Evolutionary conservation across 805 yeast genomes (phyloP), one percentile per base, ranked within the genome.

Genomic region (Wickerhamiella cacticola): DNA sequence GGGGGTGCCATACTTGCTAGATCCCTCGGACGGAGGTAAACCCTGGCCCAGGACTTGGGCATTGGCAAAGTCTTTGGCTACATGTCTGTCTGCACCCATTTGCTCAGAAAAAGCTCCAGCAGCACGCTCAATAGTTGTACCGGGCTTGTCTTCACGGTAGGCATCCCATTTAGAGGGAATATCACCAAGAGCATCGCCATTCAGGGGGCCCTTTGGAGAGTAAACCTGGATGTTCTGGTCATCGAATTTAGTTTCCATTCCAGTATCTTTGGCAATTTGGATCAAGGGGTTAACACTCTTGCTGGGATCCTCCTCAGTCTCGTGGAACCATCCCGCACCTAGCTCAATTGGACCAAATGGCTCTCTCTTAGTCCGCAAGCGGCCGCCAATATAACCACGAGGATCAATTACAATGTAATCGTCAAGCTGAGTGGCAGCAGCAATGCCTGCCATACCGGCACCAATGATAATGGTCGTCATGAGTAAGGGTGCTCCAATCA

Each of bases 381-480:
- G 57, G 16, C 66, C 66, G 15, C 66, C 66, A 18, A 57, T 33
- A 8, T 65, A 57, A 41, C 54, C 59, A n/a, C 65, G 51, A 23
- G 63, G 65, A 42, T 62, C 66, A 13, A 56, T 48, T 6, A 62
- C 44, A 3, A 61, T 39, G 25, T 60, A 55, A 33, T 52, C 51
- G 3, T 42, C 43, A 16, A 62, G 52, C 33, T 54, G 50, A 13
- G 55, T 53, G 3, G 66, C 64, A 26, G 64, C 63, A 38, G 59
- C 45, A 16, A 63, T 52, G 19, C 66, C 66, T 6, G 65, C 62
- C 29, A 54, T 50, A 16, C 66, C 66, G 15, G 63, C 66, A 9
- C 66, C 66, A 19, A 63, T 51, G 12, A 63, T 53, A 18, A 63
- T 57, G 10, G 54, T 50, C 6, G 51, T 39, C 51, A 44, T 44